phyloP scores from a whole-genome alignment of 352 stramenopile genomes.

The Pythium graminicola region DNA sequence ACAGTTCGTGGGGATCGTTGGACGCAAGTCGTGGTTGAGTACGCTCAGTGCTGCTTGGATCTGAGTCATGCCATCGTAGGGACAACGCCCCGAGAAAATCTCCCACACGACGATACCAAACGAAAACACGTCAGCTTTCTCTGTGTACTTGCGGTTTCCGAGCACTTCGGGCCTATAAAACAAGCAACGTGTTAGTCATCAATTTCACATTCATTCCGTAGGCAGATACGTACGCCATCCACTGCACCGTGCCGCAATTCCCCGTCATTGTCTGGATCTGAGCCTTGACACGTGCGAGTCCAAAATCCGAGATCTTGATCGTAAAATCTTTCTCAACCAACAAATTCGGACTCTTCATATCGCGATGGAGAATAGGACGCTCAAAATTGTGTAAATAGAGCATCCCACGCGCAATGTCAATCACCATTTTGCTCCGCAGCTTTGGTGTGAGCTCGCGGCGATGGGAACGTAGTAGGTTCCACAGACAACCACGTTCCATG shows the following conservation, averaged over 20 bases:
- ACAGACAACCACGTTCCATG: conserved; percentile 89
- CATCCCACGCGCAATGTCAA: conserved; percentile 83
- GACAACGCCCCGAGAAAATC: conserved; percentile 85
- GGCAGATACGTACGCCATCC: conserved; percentile 70
- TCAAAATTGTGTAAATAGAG: conserved; percentile 83
- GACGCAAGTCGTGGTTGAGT: conserved; percentile 72
- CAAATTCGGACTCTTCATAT: conserved; percentile 89
- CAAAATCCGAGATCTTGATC: conserved; percentile 92
- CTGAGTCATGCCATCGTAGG: conserved; percentile 87
- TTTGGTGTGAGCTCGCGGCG: conserved; percentile 31
- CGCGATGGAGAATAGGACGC: conserved; percentile 82
- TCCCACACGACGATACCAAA: conserved; percentile 94
- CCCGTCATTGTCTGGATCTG: conserved; percentile 90
- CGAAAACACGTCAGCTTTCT: conserved; percentile 92
- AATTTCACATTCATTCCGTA: neutral
- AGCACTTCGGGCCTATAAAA: conserved; percentile 71
- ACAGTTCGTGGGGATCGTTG: conserved; percentile 49
- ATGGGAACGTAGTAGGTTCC: conserved; percentile 81
- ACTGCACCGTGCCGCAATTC: conserved; percentile 85
- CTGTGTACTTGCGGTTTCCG: conserved; percentile 88
- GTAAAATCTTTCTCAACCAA: conserved; percentile 76
- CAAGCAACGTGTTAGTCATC: neutral
- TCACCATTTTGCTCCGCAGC: conserved; percentile 52
- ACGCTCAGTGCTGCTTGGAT: conserved; percentile 79
- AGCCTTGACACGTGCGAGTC: conserved; percentile 86